Conservation (phyloP, 2,329 filamentous ascomycete species). For the Pyrenophora graminea region DNA sequence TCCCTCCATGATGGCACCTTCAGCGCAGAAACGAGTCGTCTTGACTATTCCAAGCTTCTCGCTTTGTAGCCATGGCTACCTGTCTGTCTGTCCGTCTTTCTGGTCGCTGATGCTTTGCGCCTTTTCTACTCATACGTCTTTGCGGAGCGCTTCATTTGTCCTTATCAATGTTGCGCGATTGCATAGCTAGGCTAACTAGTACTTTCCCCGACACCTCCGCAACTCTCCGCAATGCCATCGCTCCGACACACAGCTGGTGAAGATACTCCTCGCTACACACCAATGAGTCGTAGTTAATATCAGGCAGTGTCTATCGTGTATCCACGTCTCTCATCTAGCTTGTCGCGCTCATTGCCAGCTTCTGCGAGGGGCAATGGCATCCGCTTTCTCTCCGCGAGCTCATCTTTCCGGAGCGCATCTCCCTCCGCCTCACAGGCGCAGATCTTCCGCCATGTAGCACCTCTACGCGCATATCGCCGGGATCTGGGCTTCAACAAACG, state of each 20-base stretch:
- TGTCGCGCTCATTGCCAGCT: slow-evolving; percentile 1
- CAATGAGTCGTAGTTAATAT: slow-evolving; percentile 23
- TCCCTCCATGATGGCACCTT: slow-evolving; percentile 20
- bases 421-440: slow-evolving; percentile 54
- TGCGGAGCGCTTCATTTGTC: not conserved
- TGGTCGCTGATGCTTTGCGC: not conserved
- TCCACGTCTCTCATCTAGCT: slow-evolving; percentile 4
- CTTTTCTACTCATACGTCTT: slow-evolving; percentile 12
- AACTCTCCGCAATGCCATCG: slow-evolving; percentile 31
- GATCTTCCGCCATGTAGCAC: slow-evolving; percentile 75
- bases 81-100: not conserved
- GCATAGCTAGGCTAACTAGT: not conserved
- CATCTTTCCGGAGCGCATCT: slow-evolving; percentile 23
- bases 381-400: slow-evolving; percentile 27
- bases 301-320: slow-evolving; percentile 15
- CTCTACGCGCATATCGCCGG: slow-evolving; percentile 71
- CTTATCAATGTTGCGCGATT: not conserved
- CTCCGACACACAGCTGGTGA: slow-evolving; percentile 27
- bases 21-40: slow-evolving; percentile 32
- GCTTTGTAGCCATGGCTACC: slow-evolving; percentile 22
- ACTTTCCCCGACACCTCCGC: slow-evolving; percentile 25
- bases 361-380: slow-evolving; percentile 6
- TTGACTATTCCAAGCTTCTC: slow-evolving; percentile 19
- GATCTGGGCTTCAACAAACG: slow-evolving; percentile 68
- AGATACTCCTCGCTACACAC: slow-evolving; percentile 1